Evolutionary conservation across 306 rosid species (phyloP), one percentile per base, ranked within the genome.

Genomic region (Vachellia pachyceras): DNA sequence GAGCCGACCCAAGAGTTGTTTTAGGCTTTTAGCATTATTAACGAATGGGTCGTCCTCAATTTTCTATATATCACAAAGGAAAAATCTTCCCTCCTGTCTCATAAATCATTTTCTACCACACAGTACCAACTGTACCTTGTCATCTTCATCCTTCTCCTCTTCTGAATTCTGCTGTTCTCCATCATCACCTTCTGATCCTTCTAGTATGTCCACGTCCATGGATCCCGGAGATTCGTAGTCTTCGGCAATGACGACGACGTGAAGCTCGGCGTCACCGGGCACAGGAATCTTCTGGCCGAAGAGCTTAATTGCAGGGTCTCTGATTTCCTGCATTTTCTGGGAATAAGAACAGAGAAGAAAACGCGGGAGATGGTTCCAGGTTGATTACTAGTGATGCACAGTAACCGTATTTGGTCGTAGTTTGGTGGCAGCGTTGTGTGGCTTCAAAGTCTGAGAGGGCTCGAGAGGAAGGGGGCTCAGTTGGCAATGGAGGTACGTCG

Each of bases 221-320:
- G 5, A 55, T 29, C 17, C 20, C 40, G 42, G 50, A n/a, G 77
- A 71, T 58, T 44, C 47, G 50, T 78, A 6, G 29, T 81, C 66
- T 5, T 64, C 69, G 22, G 63, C 81, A 61, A n/a, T n/a, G n/a
- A n/a, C 22, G 15, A 82, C 15, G 10, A 63, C 9, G 40, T 75
- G 78, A 79, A 55, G 13, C 11, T 85, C 88, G 5, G 7, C 54
- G 12, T 85, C 92, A 1, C 78, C 73, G 17, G 87, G 85, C 10
- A 91, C 36, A 3, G 84, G 85, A 77, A 94, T 94, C 86, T 90
- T 79, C 89, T 76, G 89, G 47, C 98, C 98, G 79, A 94, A 94
- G 25, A 94, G 97, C 80, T n/a, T 87, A 42, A 92, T 86, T 10
- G 92, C 90, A 70, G 90, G 90, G 78, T 88, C 96, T 82, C 83